Conservation (phyloP, 495 filamentous ascomycete genomes). For the Astrocystis sublimbata region DNA sequence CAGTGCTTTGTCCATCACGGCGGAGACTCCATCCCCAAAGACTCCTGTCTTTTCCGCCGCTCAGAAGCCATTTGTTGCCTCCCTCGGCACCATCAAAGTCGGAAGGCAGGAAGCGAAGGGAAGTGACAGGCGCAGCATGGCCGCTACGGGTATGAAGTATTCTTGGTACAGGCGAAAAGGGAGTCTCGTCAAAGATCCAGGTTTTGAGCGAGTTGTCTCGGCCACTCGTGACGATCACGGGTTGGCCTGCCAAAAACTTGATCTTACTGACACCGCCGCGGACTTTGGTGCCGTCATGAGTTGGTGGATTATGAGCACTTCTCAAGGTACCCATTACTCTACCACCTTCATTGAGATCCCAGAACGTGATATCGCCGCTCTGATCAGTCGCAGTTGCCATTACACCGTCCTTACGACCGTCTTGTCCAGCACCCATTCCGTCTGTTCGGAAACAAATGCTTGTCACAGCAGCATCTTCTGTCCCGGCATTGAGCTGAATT, state of each 20-base stretch:
- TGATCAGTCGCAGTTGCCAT: slow-evolving; percentile 77
- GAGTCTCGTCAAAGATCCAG: slow-evolving; percentile 90
- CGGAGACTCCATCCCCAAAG: slow-evolving; percentile 95
- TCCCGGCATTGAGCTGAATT: slow-evolving; percentile 63
- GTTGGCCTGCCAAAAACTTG: slow-evolving; percentile 90
- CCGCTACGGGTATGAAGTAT: slow-evolving; percentile 82
- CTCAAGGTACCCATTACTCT: slow-evolving; percentile 78
- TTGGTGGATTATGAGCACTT: slow-evolving; percentile 77
- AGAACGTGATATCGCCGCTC: slow-evolving; percentile 87
- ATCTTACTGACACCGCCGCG: slow-evolving; percentile 69
- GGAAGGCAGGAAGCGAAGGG: slow-evolving; percentile 77
- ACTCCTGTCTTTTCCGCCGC: slow-evolving; percentile 81
- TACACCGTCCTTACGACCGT: slow-evolving; percentile 75
- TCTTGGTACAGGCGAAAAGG: slow-evolving; percentile 80
- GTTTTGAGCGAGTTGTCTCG: slow-evolving; percentile 91
- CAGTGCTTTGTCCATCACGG: slow-evolving; percentile 89
- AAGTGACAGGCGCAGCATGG: slow-evolving; percentile 81
- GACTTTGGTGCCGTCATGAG: slow-evolving; percentile 41
- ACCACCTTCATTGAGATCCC: slow-evolving; percentile 90
- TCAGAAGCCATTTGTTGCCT: slow-evolving; percentile 91
- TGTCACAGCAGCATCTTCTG: slow-evolving; percentile 60
- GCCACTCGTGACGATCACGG: slow-evolving; percentile 84
- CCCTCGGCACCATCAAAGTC: slow-evolving; percentile 87
- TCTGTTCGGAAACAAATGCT: slow-evolving; percentile 92
- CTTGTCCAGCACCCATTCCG: slow-evolving; percentile 83